These are phyloP conservation scores for Saccharomycopsis crataegensis DNA, from an alignment of 1,139 yeast species.

Conservation along the genomic window DNA sequence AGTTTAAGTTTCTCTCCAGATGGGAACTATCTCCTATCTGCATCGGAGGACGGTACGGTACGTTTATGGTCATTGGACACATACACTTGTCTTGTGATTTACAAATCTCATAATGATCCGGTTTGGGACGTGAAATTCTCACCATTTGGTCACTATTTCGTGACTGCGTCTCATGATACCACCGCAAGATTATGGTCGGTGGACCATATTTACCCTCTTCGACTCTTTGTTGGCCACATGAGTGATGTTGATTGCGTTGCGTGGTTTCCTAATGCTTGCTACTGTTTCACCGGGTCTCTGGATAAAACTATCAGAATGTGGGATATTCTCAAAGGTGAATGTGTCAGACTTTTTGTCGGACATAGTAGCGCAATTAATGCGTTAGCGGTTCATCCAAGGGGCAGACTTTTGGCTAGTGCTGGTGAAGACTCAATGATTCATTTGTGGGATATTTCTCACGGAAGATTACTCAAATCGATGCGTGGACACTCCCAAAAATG, in stretches of 20 bases:
- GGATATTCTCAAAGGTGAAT: constrained; percentile 86
- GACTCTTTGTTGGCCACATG: constrained; percentile 95
- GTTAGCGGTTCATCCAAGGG: constrained; percentile 90
- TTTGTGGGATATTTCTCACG: constrained; percentile 93
- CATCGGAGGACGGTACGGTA: constrained; percentile 88
- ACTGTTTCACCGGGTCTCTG: constrained; percentile 88
- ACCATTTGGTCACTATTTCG: constrained; percentile 95
- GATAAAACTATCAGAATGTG: constrained; percentile 97
- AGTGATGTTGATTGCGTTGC: constrained; percentile 94
- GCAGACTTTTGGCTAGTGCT: constrained; percentile 92
- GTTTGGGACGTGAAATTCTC: constrained; percentile 96
- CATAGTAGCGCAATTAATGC: constrained; percentile 85
- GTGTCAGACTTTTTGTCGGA: constrained; percentile 91
- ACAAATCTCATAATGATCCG: constrained; percentile 94
- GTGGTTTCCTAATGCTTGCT: constrained; percentile 94
- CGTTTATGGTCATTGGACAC: constrained; percentile 94
- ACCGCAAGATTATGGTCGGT: constrained; percentile 98
- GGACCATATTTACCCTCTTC: constrained; percentile 91
- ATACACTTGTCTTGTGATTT: constrained; percentile 80
- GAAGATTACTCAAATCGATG: constrained; percentile 73
- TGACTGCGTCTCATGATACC: constrained; percentile 95
- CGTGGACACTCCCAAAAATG: constrained; percentile 85
- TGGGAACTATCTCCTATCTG: constrained; percentile 68
- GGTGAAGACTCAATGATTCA: constrained; percentile 89
- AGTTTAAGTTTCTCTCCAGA: constrained; percentile 90